Base-by-base conservation (phyloP, 2,329 filamentous ascomycete genomes). In the Xylaria polymorpha region DNA sequence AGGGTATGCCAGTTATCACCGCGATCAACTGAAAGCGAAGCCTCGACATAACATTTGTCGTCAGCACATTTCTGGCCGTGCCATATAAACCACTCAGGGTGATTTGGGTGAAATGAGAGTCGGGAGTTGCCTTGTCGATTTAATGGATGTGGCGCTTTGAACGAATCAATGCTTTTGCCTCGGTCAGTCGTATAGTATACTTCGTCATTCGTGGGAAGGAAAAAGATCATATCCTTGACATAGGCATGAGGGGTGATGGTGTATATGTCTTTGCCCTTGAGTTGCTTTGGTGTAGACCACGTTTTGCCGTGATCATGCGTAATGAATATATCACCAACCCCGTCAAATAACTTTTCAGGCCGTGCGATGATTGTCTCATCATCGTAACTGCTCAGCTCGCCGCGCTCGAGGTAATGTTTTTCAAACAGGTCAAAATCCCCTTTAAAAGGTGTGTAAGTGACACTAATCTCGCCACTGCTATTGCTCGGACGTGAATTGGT, bases 71-170 rank as follows among this genome's bases (percentile, higher is more conserved):
- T 87, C 72, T 89, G 83, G 46, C 94, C 95, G 58, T 92, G 89
- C 94, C 94, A 98, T 70, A 99, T 92, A 51, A 98, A 85, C 94
- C 94, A 98, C 76, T 97, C 92, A 78, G 91, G 92, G 75, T 92
- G 88, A 73, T 91, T 89, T 0, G 94, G 92, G 76, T 99, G 96
- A 82, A 99, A 99, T 43, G 86, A 85, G 50, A 94, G 85, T 20
- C 88, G 86, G 4, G 84, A 74, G 6, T 77, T 77, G 7, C 83
- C 77, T 3, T 77, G 72, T 1, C 73, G 69, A 56, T 83, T 74
- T 7, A 81, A 80, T 72, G 87, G 86, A 50, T 87, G 84, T 0
- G 91, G 92, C 2, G 91, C 89, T 67, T 92, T 81, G 80, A 98
- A 97, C 58, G 84, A 85, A 78, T 92, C 88, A 74, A 96, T 92